A percentile compares a stretch with the other conserved stretches of the same genome.
These are phyloP conservation scores for Candida methanosorbosa DNA, from an alignment of 805 yeast genomes.

Conservation along the genomic window DNA sequence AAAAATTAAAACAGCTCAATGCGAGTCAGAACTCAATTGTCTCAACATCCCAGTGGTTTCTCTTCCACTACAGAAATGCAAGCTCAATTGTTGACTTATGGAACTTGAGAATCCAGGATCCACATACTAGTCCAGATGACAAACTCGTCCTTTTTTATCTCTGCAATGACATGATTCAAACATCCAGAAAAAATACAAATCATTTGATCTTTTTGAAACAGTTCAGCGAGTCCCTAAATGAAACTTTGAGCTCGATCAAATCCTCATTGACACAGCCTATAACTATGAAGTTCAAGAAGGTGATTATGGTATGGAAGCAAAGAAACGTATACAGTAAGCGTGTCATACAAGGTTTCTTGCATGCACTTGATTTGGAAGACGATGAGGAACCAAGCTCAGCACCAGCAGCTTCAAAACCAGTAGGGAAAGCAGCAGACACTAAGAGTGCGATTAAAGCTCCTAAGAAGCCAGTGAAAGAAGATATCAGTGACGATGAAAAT, in stretches of 20 bases:
- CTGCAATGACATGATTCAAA: constrained; percentile 77
- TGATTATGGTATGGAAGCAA: constrained; percentile 51
- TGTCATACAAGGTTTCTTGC: constrained; percentile 9
- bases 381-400: no score
- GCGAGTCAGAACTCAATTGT: constrained; percentile 70
- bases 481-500: constrained; percentile 2
- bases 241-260: constrained; percentile 26
- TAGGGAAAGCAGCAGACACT: no score
- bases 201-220: constrained; percentile 45
- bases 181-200: constrained; percentile 55
- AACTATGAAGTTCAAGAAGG: constrained; percentile 36
- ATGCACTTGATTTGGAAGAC: not conserved
- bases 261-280: constrained; percentile 22
- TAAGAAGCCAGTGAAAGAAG: not conserved
- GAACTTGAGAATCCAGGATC: constrained; percentile 21
- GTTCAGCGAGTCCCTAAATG: constrained; percentile 43
- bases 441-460: no score
- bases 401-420: not conserved
- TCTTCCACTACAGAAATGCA: constrained; percentile 59
- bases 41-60: constrained; percentile 61
- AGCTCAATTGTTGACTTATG: constrained; percentile 43
- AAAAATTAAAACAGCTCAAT: constrained; percentile 37
- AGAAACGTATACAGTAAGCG: constrained; percentile 33
- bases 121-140: constrained; percentile 13
- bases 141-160: constrained; percentile 57